Base-by-base conservation (phyloP, 768 basidiomycete species). In the Serendipita vermifera region DNA sequence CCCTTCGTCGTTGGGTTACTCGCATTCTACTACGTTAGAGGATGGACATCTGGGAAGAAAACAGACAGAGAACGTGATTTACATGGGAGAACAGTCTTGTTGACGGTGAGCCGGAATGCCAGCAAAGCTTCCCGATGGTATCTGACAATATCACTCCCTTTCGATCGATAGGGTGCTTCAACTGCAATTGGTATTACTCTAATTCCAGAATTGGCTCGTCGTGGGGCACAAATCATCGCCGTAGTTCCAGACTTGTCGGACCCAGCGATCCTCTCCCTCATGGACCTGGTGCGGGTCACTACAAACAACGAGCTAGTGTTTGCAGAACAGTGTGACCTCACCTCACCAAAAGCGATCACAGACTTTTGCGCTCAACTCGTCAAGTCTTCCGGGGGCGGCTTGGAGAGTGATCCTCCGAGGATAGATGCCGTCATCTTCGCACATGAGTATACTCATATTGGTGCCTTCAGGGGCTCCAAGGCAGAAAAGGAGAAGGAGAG, bases 141-240 rank as follows among this genome's bases (percentile, higher is more conserved):
- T 22, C 54, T 53, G 26, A 6, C 53, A 13, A 13, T n/a, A 39
- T 22, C 3, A 41, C 27, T 33, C 17, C 0, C 55, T 54, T 46
- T 35, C 35, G n/a, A 29, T 35, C 22, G 55, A 20, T 59, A 87
- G 85, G 87, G 87, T 33, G 85, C 73, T 0, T 85, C 89, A 61
- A 83, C 85, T 2, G 79, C 87, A 2, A 66, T 81, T 5, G 87
- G 87, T 2, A 65, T 88, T 7, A 83, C 81, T 0, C 63, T 88
- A 0, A 66, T 88, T 5, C 79, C 83, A 56, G 69, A 69, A 2
- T 69, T 92, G 6, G 87, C 89, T 1, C 68, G 76, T 46, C 77
- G 83, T 39, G 88, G 89, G 11, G 86, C 87, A 15, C 85, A 87
- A 60, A 69, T 91, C 57, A 84, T 92, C 39, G 83, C 83, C 0